Percentiles rank a stretch among this genome's conserved stretches.
These are phyloP conservation scores for Sugiyamaella mastotermitis DNA, from an alignment of 805 yeast genomes.

Conservation along the genomic window DNA sequence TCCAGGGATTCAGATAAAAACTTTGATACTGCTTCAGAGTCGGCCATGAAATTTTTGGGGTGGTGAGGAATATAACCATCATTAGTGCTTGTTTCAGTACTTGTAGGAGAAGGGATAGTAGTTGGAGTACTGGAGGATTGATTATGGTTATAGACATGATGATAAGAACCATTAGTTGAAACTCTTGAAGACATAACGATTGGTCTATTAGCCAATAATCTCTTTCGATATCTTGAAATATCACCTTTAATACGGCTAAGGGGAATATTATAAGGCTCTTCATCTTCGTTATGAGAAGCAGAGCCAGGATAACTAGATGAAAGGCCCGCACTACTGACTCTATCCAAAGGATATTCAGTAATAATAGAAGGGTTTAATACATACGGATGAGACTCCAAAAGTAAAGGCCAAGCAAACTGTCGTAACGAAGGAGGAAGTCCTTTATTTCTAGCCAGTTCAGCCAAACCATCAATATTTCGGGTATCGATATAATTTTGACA, in stretches of 20 bases:
- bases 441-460: conserved; percentile 70
- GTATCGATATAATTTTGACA: conserved; percentile 50
- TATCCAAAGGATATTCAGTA: conserved; percentile 41
- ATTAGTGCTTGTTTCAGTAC: not conserved
- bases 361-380: conserved; percentile 68
- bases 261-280: too few relatives aligned
- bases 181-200: conserved; percentile 5
- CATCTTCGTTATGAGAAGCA: conserved; percentile 12
- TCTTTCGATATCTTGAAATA: conserved; percentile 23
- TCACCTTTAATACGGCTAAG: conserved; percentile 29
- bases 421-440: conserved; percentile 84
- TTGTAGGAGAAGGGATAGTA: not conserved
- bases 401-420: conserved; percentile 75
- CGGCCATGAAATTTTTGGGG: too few relatives aligned
- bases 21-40: conserved; percentile 9
- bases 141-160: too few relatives aligned
- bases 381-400: conserved; percentile 78
- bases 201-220: conserved; percentile 7
- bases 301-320: conserved; percentile 1
- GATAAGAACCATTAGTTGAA: too few relatives aligned
- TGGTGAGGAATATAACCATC: not conserved
- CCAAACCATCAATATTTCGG: conserved; percentile 68
- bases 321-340: too few relatives aligned
- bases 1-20: conserved; percentile 16
- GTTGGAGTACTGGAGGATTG: too few relatives aligned